A percentile compares a stretch with the other conserved stretches of the same genome.
Evolutionary conservation across 1,284 basidiomycete species (phyloP).

Genomic region (Cryptococcus jaspeensis): DNA sequence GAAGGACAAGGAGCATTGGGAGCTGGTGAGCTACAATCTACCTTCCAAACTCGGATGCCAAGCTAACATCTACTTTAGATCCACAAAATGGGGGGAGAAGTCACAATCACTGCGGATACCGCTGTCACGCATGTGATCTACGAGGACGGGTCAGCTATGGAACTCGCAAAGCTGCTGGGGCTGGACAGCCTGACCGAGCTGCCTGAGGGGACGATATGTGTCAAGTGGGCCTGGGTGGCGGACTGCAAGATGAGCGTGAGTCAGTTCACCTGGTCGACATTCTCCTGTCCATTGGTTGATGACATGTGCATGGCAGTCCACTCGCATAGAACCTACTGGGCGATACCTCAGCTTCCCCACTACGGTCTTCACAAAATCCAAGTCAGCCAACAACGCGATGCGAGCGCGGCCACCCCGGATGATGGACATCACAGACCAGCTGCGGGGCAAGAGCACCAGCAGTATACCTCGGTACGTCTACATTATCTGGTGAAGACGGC

Average conservation of each 20-base stretch:
- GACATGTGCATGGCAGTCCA: slow-evolving; percentile 15
- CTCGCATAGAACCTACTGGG: slow-evolving; percentile 19
- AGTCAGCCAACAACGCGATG: slow-evolving; percentile 7
- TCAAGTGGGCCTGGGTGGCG: slow-evolving; percentile 42
- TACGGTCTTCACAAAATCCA: slow-evolving; percentile 19
- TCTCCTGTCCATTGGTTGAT: too few relatives aligned
- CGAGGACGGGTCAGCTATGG: slow-evolving; percentile 27
- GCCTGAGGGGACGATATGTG: slow-evolving; percentile 37
- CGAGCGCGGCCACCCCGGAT: slow-evolving; percentile 11
- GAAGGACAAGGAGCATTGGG: slow-evolving; percentile 32
- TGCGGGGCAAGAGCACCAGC: slow-evolving; percentile 18
- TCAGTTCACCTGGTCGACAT: background rate
- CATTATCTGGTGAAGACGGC: too few relatives aligned
- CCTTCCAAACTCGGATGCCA: background rate
- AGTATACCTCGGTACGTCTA: slow-evolving; percentile 21
- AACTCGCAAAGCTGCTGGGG: slow-evolving; percentile 28
- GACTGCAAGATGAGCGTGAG: slow-evolving; percentile 36
- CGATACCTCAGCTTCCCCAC: slow-evolving; percentile 35
- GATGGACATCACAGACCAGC: slow-evolving; percentile 29
- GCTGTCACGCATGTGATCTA: slow-evolving; percentile 46
- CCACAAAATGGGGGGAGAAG: slow-evolving; percentile 30
- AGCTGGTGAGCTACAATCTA: slow-evolving; percentile 27
- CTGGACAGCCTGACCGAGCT: slow-evolving; percentile 35
- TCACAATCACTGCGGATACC: slow-evolving; percentile 39
- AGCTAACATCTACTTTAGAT: slow-evolving; percentile 23